Evolutionary conservation across 345 rosid species (phyloP).

Genomic region (Rhizophora apiculata): DNA sequence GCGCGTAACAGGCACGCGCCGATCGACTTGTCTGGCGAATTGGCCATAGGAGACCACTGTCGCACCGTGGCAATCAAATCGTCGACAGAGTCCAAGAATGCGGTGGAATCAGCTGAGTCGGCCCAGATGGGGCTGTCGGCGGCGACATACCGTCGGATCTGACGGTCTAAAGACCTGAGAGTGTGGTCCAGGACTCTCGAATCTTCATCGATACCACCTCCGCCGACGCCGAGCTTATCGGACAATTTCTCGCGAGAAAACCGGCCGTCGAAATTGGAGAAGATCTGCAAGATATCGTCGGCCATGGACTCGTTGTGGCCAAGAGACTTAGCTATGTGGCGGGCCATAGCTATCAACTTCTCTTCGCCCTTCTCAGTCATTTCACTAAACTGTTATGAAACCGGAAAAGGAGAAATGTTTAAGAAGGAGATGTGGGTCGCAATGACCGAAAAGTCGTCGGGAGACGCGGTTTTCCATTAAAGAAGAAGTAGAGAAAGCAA

Average conservation of each 20-base stretch:
- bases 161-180: conserved; percentile 53
- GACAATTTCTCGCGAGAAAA: conserved; percentile 79
- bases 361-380: conserved; percentile 77
- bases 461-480: no score
- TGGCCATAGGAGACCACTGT: conserved; percentile 52
- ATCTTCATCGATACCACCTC: conserved; percentile 34
- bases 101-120: conserved; percentile 65
- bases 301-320: conserved; percentile 84
- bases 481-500: no score
- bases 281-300: conserved; percentile 86
- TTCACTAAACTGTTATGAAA: no score
- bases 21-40: conserved; percentile 35
- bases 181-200: conserved; percentile 42
- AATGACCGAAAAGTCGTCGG: no score
- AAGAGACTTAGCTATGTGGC: conserved; percentile 87
- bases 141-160: conserved; percentile 67
- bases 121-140: conserved; percentile 77
- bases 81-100: conserved; percentile 75
- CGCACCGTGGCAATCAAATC: conserved; percentile 50
- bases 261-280: conserved; percentile 83
- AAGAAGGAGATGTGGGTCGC: no score
- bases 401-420: no score
- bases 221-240: conserved; percentile 40
- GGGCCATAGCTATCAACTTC: conserved; percentile 78
- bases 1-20: conserved; percentile 60